Conservation (phyloP, 2,329 filamentous ascomycete species). For the Fusarium concolor region DNA sequence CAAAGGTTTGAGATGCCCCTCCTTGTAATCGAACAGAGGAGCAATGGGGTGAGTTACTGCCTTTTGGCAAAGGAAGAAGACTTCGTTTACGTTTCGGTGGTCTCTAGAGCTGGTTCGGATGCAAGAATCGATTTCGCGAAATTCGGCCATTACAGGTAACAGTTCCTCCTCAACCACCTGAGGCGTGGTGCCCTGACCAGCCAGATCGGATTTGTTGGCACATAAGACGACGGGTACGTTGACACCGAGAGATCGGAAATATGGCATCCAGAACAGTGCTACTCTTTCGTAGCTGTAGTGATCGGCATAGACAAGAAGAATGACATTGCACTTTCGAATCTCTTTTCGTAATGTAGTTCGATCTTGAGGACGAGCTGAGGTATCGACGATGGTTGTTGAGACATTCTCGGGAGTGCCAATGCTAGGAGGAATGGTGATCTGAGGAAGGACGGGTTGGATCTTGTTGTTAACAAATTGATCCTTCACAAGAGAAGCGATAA, state of each 20-base stretch:
- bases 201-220: constrained; percentile 96
- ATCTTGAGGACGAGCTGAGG: constrained; percentile 93
- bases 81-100: constrained; percentile 93
- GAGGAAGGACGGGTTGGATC: constrained; percentile 93
- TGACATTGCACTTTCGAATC: constrained; percentile 96
- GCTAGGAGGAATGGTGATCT: constrained; percentile 93
- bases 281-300: constrained; percentile 99
- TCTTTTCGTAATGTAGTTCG: constrained; percentile 90
- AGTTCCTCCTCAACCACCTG: constrained; percentile 97
- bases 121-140: constrained; percentile 98
- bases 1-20: constrained; percentile 86
- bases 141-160: constrained; percentile 97
- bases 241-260: constrained; percentile 96
- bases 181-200: constrained; percentile 77
- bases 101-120: constrained; percentile 93
- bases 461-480: constrained; percentile 96
- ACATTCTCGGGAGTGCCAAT: constrained; percentile 96
- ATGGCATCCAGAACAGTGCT: constrained; percentile 97
- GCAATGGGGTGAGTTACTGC: constrained; percentile 97
- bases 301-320: constrained; percentile 95
- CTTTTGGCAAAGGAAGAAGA: constrained; percentile 98
- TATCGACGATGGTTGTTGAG: constrained; percentile 97
- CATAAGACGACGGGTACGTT: constrained; percentile 98
- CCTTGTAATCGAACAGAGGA: constrained; percentile 96
- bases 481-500: constrained; percentile 96